Evolutionary conservation across 441 rosid genomes (phyloP).

Genomic region (Adansonia madagascariensis): DNA sequence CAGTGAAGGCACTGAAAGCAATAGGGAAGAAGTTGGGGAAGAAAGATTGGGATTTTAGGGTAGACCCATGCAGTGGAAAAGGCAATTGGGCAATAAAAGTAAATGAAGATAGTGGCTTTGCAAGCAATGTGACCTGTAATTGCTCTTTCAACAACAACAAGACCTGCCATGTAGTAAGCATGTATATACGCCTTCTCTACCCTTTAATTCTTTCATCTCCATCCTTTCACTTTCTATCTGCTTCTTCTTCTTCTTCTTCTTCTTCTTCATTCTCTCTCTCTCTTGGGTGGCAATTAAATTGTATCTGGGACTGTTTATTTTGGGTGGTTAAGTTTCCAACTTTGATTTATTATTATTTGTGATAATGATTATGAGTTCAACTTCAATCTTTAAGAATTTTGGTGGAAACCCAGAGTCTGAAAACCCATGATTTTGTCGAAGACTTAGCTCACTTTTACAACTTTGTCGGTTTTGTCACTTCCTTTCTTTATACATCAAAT

Average conservation of each 20-base stretch:
- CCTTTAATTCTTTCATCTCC: not conserved
- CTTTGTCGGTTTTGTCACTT: not conserved
- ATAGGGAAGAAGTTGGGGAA: conserved; percentile 70
- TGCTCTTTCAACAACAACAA: conserved; percentile 50
- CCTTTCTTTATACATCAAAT: not conserved
- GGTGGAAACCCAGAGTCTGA: not conserved
- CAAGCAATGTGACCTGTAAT: conserved; percentile 60
- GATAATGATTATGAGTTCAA: not conserved
- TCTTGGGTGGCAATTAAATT: not conserved
- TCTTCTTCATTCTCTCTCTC: not conserved
- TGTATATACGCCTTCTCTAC: conserved; percentile 41
- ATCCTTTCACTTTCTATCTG: not conserved
- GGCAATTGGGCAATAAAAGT: conserved; percentile 54
- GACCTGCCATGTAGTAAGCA: conserved; percentile 65
- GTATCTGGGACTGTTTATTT: not conserved
- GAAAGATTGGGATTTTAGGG: conserved; percentile 67
- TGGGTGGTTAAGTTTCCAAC: not conserved
- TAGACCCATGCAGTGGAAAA: conserved; percentile 78
- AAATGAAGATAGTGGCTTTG: conserved; percentile 37
- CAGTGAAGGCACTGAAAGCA: conserved; percentile 70
- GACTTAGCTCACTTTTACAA: not conserved
- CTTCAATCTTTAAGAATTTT: not conserved
- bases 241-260: not conserved
- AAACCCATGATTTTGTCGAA: not conserved
- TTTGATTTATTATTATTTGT: not conserved